phyloP scores from a whole-genome alignment of 2,329 filamentous ascomycete genomes.

The Diaporthe sp. region DNA sequence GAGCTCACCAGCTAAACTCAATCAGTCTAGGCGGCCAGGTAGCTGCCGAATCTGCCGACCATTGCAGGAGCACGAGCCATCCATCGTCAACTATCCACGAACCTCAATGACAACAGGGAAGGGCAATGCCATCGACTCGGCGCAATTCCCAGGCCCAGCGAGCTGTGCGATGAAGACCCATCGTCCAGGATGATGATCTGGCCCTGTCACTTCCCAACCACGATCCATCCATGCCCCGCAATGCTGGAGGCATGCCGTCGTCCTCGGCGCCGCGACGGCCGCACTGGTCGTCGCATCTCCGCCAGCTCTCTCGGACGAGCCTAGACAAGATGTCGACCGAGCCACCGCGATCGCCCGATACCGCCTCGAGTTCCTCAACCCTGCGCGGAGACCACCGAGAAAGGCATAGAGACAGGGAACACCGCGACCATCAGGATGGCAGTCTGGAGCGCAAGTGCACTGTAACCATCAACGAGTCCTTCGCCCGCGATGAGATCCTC shows the following conservation, averaged over 20 bases:
- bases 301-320: constrained; percentile 61
- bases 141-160: neutral
- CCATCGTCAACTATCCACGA: neutral
- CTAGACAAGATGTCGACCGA: constrained; percentile 55
- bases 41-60: constrained; percentile 26
- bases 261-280: constrained; percentile 57
- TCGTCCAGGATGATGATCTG: constrained; percentile 22
- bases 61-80: neutral
- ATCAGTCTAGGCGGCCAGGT: constrained; percentile 17
- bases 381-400: constrained; percentile 44
- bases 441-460: constrained; percentile 59
- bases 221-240: constrained; percentile 50
- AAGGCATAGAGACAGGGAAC: constrained; percentile 30
- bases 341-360: constrained; percentile 56
- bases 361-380: constrained; percentile 62
- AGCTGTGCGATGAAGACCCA: constrained; percentile 12
- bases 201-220: neutral
- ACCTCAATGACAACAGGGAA: neutral
- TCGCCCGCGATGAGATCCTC: constrained; percentile 81
- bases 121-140: neutral
- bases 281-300: constrained; percentile 63
- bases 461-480: constrained; percentile 75
- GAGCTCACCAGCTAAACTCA: neutral
- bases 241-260: constrained; percentile 47
- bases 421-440: constrained; percentile 41